Percentiles rank a stretch among this genome's conserved stretches.
Evolutionary conservation across 1,284 basidiomycete genomes (phyloP).

Genomic region (Exobasidium cylindrosporum): DNA sequence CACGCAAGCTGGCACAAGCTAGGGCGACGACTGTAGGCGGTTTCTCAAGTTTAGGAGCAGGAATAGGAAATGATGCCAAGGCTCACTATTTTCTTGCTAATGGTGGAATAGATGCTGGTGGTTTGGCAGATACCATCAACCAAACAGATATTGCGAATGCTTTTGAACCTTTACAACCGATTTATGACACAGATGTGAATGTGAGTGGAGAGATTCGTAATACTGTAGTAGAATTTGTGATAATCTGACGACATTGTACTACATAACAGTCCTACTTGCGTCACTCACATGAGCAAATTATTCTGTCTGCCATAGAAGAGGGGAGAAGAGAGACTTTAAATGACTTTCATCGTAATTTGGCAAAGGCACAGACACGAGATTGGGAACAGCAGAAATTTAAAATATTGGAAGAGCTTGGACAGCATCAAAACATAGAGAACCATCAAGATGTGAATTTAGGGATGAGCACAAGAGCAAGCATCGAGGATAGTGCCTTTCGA

Average conservation of each 20-base stretch:
- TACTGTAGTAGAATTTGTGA: background rate
- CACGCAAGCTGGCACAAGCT: conserved; percentile 40
- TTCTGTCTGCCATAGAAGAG: conserved; percentile 89
- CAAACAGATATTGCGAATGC: conserved; percentile 78
- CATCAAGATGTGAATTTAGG: background rate
- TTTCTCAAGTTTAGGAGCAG: conserved; percentile 60
- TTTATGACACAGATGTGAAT: conserved; percentile 84
- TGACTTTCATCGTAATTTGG: conserved; percentile 76
- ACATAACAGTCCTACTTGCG: conserved; percentile 69
- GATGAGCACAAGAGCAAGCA: background rate
- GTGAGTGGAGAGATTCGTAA: conserved; percentile 14
- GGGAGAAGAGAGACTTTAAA: conserved; percentile 78
- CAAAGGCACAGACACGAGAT: conserved; percentile 71
- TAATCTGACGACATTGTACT: background rate
- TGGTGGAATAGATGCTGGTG: conserved; percentile 80
- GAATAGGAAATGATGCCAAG: conserved; percentile 46
- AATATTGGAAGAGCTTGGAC: conserved; percentile 83
- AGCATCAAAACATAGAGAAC: conserved; percentile 31
- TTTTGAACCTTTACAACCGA: conserved; percentile 80
- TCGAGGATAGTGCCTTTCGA: background rate
- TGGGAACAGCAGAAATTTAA: conserved; percentile 87
- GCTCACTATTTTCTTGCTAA: conserved; percentile 69
- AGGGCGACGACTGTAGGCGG: conserved; percentile 18
- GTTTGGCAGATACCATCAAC: conserved; percentile 73
- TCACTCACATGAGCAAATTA: conserved; percentile 87